Conservation (phyloP, 1,284 basidiomycete species). For the Jaminaea rosea region DNA sequence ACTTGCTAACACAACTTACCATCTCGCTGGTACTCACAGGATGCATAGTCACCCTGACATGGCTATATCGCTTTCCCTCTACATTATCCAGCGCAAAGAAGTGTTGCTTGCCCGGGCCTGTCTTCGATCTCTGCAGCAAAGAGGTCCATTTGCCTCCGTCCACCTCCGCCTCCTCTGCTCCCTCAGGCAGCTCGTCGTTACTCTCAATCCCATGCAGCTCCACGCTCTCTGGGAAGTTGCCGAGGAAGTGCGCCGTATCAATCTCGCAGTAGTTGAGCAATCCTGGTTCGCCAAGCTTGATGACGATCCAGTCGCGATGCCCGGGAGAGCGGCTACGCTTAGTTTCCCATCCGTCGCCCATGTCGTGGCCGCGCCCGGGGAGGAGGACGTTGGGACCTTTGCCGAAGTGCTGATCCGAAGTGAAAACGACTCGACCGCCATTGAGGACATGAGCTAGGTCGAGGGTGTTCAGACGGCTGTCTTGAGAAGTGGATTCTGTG, state of each 20-base stretch:
- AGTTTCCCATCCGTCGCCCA: conserved; percentile 99
- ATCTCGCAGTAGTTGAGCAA: conserved; percentile 71
- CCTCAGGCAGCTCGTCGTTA: conserved; percentile 24
- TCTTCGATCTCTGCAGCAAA: conserved; percentile 66
- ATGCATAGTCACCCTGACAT: conserved; percentile 78
- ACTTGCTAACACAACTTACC: not conserved
- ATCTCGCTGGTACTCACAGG: conserved; percentile 51
- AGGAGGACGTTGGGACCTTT: conserved; percentile 81
- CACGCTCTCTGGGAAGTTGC: conserved; percentile 79
- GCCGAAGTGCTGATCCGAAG: conserved; percentile 84
- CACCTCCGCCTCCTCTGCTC: conserved; percentile 7
- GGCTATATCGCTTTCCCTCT: conserved; percentile 58
- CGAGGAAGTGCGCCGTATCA: conserved; percentile 90
- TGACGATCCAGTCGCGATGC: conserved; percentile 82
- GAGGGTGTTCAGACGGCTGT: conserved; percentile 51
- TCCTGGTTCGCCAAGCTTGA: conserved; percentile 60
- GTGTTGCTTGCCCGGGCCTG: conserved; percentile 83
- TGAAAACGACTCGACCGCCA: conserved; percentile 69
- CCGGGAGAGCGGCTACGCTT: conserved; percentile 70
- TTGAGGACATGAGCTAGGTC: conserved; percentile 86
- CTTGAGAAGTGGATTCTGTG: conserved; percentile 25
- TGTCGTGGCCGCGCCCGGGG: conserved; percentile 77
- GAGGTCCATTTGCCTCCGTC: conserved; percentile 57
- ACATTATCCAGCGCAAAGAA: conserved; percentile 67
- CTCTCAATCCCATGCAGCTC: conserved; percentile 64